These are phyloP conservation scores for Penicillium corylophilum DNA, from an alignment of 2,329 filamentous ascomycete species.

Conservation along the genomic window DNA sequence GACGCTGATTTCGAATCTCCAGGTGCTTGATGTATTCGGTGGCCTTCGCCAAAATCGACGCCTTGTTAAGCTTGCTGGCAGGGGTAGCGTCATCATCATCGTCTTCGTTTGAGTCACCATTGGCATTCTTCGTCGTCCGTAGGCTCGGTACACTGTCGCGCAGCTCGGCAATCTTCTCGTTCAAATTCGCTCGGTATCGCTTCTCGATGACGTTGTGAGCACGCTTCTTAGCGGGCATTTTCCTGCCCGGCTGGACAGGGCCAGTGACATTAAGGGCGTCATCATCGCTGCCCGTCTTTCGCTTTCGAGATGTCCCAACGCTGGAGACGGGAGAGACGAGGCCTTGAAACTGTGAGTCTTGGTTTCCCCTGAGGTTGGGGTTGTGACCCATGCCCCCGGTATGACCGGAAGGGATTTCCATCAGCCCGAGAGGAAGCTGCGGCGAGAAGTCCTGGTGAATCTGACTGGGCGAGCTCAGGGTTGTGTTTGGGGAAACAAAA, in stretches of 20 bases:
- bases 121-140: constrained; percentile 67
- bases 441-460: constrained; percentile 31
- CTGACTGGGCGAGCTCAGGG: constrained; percentile 22
- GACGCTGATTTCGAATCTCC: constrained; percentile 81
- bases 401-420: constrained; percentile 27
- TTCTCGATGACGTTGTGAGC: constrained; percentile 99
- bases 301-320: constrained; percentile 55
- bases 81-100: constrained; percentile 77
- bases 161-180: constrained; percentile 92
- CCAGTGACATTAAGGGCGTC: constrained; percentile 32
- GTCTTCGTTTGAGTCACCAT: constrained; percentile 53
- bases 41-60: constrained; percentile 92
- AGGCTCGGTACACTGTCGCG: constrained; percentile 89
- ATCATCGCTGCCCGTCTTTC: constrained; percentile 65
- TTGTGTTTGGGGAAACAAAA: constrained; percentile 28
- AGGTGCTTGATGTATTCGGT: constrained; percentile 95
- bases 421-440: constrained; percentile 31
- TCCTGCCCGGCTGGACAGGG: constrained; percentile 40
- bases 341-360: constrained; percentile 8
- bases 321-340: constrained; percentile 29
- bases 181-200: constrained; percentile 90
- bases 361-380: background rate
- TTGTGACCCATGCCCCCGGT: constrained; percentile 2
- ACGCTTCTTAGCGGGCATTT: constrained; percentile 77
- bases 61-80: constrained; percentile 94